Conservation (phyloP, 73 alveolate genomes). For the Tetrahymena elliotti region DNA sequence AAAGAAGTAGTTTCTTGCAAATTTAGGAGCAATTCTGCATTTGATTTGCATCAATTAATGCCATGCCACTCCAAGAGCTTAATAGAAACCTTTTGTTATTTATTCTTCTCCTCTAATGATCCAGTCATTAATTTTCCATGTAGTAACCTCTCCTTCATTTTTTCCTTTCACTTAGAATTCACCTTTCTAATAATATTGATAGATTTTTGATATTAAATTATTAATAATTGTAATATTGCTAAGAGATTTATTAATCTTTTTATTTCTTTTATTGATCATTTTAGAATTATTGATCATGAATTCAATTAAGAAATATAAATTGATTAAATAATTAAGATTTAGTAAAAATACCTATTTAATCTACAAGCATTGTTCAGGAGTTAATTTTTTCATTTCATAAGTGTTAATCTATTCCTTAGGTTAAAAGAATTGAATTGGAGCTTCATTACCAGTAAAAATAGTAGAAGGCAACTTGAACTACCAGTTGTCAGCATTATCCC, state of each 20-base stretch:
- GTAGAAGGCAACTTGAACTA: background rate
- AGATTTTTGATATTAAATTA: background rate
- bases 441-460: background rate
- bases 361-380: background rate
- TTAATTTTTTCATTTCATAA: background rate
- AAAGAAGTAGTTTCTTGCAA: background rate
- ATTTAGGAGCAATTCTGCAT: background rate
- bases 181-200: background rate
- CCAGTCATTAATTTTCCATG: background rate
- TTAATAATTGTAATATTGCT: background rate
- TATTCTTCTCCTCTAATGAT: background rate
- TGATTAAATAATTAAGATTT: background rate
- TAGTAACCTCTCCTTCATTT: background rate
- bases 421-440: background rate
- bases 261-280: background rate
- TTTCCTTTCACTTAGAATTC: background rate
- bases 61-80: background rate
- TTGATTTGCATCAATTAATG: background rate
- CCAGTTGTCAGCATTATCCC: background rate
- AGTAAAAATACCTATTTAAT: background rate
- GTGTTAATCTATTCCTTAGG: background rate
- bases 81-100: background rate
- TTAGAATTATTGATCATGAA: background rate
- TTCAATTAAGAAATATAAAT: too few species aligned
- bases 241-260: background rate